Base-by-base conservation (phyloP, 116 monocot species). In the Thalassia testudinum region DNA sequence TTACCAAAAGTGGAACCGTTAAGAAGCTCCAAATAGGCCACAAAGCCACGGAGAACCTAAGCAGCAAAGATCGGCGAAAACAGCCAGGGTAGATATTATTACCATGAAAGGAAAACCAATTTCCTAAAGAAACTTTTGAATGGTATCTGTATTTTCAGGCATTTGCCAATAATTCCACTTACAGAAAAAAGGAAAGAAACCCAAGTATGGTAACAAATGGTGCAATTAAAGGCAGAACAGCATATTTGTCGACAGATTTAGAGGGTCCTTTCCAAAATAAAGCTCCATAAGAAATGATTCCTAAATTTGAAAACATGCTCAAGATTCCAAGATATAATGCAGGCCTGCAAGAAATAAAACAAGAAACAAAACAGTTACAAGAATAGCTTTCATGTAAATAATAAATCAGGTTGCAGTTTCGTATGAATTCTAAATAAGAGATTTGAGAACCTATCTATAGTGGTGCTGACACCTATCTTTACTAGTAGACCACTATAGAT, bases 1-100 rank as follows among this genome's bases (percentile, higher is more conserved):
- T n/a, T 66, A 83, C 83, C 78, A 83, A 20, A 42, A 78, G 83
- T 13, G 78, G 78, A 66, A 83, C 66, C 15, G 65, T 72, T 59
- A 83, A 58, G 59, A 83, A 68, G 29, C 70, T 70, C 78, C 78
- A 83, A 47, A 78, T 72, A 54, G 83, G 83, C 83, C 83, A 83
- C 57, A 83, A 62, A 29, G 78, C 71, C 62, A 62, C 58, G 13
- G 75, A 74, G n/a, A 78, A 62, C 55, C 83, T 83, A 0, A 0
- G 28, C 2, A 48, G 18, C 14, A n/a, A 8, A 14, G 11, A 40
- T 40, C 40, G 11, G 40, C 14, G 40, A 40, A 7, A 14, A 14
- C 7, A 8, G 40, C 14, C 40, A 8, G 7, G 40, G 40, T 8
- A 40, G 14, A 14, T 7, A 40, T 8, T 40, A 40, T 8, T 7